Evolutionary conservation across 768 basidiomycete genomes (phyloP).

Genomic region (Cystobasidium onofrii): DNA sequence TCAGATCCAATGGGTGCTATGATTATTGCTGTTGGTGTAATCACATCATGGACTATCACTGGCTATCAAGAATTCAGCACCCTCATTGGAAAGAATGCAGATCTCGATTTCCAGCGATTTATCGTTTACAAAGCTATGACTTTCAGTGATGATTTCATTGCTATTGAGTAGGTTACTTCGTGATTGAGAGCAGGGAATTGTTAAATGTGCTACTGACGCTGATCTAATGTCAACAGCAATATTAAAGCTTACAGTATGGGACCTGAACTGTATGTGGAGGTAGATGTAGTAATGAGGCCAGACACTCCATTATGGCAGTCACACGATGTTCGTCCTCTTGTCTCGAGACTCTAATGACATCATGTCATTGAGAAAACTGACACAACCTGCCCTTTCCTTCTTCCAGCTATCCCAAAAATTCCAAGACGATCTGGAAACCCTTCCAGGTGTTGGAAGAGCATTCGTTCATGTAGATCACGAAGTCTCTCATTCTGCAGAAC

Average conservation of each 20-base stretch:
- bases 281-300: conserved; percentile 87
- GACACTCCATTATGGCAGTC: conserved; percentile 72
- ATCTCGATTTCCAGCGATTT: conserved; percentile 65
- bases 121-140: conserved; percentile 76
- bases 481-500: conserved; percentile 39
- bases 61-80: conserved; percentile 58
- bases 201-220: neutral
- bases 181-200: neutral
- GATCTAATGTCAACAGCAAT: neutral
- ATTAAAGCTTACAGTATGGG: conserved; percentile 67
- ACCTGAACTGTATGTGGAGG: conserved; percentile 70
- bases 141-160: conserved; percentile 53
- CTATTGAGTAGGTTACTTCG: conserved; percentile 8
- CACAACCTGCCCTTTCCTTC: neutral
- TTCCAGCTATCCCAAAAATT: conserved; percentile 39
- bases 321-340: conserved; percentile 44
- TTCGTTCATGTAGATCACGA: conserved; percentile 45
- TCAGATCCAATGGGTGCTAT: conserved; percentile 45
- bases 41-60: neutral
- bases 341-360: no score
- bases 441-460: conserved; percentile 41
- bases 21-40: conserved; percentile 41
- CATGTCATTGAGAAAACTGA: no score
- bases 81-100: conserved; percentile 84
- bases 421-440: conserved; percentile 46